Evolutionary conservation across 108 stramenopile species (phyloP), one percentile per base, ranked within the genome.

Genomic region (Cyclotella choctawhatcheeana): DNA sequence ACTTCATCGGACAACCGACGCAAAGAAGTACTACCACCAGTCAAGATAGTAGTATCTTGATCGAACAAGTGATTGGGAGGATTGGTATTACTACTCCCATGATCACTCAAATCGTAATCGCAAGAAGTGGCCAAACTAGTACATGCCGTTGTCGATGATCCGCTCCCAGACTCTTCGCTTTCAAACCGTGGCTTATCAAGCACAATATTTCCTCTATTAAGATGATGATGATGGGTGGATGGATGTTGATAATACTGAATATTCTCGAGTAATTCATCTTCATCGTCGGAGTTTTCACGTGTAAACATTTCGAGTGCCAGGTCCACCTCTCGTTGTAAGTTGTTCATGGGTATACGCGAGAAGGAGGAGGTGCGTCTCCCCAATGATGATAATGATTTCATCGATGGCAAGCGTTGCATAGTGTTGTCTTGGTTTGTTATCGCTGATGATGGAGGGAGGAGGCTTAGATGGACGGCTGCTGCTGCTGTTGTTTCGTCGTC

Each of bases 251-350:
- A 20, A 48, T 24, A 13, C 25, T 67, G 44, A 29, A 44, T 22
- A 43, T 48, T 52, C 14, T 31, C 32, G 43, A 72, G 30, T 17
- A 66, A 67, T 33, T 79, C 78, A 31, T 79, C 71, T 6, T 55
- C 75, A 37, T 76, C 75, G 65, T 56, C 55, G 4, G 33, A 53
- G 29, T 79, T 64, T 20, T 58, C 66, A 13, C 50, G 67, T n/a
- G 69, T 55, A 48, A 79, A 79, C 22, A 55, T 64, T 47, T 79
- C 78, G 14, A 79, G 32, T 13, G 78, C 78, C 34, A 50, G 16
- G 37, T 79, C 78, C 25, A 79, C 71, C 43, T 79, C 65, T 32
- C 67, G 47, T 63, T 79, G 78, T 13, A 79, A 40, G 40, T 67
- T 58, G 3, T 64, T 27, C 50, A 79, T 71, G 24, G 55, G 44